These are phyloP conservation scores for Daldinia vernicosa DNA, from an alignment of 495 filamentous ascomycete species.

Conservation along the genomic window DNA sequence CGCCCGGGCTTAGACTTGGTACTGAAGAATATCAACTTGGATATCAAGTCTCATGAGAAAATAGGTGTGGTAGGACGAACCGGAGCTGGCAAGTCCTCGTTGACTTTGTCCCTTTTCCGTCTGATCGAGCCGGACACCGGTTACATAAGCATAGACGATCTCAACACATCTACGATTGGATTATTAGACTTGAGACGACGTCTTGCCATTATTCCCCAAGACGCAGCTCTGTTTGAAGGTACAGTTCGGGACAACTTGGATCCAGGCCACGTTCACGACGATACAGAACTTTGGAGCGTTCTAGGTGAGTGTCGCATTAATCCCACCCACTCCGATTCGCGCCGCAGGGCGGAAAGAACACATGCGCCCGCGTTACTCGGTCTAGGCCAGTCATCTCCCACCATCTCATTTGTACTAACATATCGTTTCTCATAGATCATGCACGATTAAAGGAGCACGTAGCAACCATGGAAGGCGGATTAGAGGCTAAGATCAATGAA, in stretches of 20 bases:
- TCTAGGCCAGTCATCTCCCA: constrained; percentile 17
- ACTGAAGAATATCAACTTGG: constrained; percentile 87
- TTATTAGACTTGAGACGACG: constrained; percentile 87
- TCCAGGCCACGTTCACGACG: constrained; percentile 92
- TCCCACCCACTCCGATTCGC: constrained; percentile 36
- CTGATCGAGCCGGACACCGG: constrained; percentile 89
- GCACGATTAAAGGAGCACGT: constrained; percentile 93
- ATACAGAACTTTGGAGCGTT: constrained; percentile 97
- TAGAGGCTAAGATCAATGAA: constrained; percentile 93
- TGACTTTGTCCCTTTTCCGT: constrained; percentile 92
- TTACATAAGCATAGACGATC: constrained; percentile 83
- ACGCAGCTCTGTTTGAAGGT: constrained; percentile 96
- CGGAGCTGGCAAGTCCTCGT: constrained; percentile 94
- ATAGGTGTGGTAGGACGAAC: constrained; percentile 97
- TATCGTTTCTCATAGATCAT: constrained; percentile 70
- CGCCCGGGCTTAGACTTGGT: constrained; percentile 88
- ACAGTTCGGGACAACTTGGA: constrained; percentile 96
- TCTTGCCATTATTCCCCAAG: constrained; percentile 97
- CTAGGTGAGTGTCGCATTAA: constrained; percentile 71
- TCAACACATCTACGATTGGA: constrained; percentile 91
- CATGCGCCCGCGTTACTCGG: constrained; percentile 34
- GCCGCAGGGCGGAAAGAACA: constrained; percentile 31
- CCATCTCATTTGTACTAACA: constrained; percentile 37
- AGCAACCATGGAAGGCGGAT: constrained; percentile 82
- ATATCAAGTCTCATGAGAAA: constrained; percentile 96